Evolutionary conservation across 2,329 filamentous ascomycete genomes (phyloP).

Genomic region (Cryphonectria radicalis): DNA sequence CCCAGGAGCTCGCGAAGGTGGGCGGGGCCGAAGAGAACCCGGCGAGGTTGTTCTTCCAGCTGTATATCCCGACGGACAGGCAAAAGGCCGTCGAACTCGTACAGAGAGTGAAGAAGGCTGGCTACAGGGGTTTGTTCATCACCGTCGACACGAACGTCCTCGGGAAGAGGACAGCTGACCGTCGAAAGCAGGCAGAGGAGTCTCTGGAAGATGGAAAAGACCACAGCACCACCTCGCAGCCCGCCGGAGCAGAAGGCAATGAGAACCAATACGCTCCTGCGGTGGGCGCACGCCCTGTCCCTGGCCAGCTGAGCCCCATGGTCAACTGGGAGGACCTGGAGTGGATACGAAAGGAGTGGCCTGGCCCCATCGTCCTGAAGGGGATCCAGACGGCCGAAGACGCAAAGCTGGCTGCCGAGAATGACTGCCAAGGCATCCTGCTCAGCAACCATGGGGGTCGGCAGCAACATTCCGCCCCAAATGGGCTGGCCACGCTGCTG

Average conservation of each 20-base stretch:
- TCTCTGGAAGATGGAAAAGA: slow-evolving; percentile 26
- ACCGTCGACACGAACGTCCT: slow-evolving; percentile 40
- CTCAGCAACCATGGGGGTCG: slow-evolving; percentile 31
- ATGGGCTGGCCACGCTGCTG: slow-evolving; percentile 43
- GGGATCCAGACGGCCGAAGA: slow-evolving; percentile 30
- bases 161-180: slow-evolving; percentile 31
- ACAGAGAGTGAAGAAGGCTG: slow-evolving; percentile 39
- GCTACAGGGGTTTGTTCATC: slow-evolving; percentile 45
- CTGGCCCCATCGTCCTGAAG: slow-evolving; percentile 33
- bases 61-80: slow-evolving; percentile 42
- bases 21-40: slow-evolving; percentile 32
- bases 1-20: slow-evolving; percentile 35
- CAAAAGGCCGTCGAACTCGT: slow-evolving; percentile 39
- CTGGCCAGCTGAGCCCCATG: slow-evolving; percentile 27
- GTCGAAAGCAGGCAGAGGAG: slow-evolving; percentile 33
- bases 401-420: slow-evolving; percentile 25
- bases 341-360: slow-evolving; percentile 34
- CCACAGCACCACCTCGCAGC: slow-evolving; percentile 16
- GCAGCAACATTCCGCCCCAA: slow-evolving; percentile 27
- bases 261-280: slow-evolving; percentile 29
- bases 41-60: slow-evolving; percentile 38
- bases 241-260: neutral
- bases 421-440: slow-evolving; percentile 29
- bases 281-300: slow-evolving; percentile 23
- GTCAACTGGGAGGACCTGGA: slow-evolving; percentile 31